A percentile compares a stretch with the other conserved stretches of the same genome.
Evolutionary conservation across 2,329 filamentous ascomycete genomes (phyloP).

Genomic region (Leptographium galeiforme): DNA sequence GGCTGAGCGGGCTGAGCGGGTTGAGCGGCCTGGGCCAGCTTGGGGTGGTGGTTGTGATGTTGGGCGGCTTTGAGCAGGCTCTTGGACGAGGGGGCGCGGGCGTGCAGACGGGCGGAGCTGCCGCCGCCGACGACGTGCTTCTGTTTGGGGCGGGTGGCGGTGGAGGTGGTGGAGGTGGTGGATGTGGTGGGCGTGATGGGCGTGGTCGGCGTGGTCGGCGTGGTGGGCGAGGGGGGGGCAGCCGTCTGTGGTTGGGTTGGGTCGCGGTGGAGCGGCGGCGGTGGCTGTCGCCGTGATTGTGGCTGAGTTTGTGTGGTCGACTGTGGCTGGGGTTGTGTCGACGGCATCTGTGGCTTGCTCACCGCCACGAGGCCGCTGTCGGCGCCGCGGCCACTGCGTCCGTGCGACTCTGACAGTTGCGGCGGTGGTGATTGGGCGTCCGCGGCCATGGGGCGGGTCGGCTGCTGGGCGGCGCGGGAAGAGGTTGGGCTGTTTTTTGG

Average conservation of each 20-base stretch:
- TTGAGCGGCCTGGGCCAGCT: conserved; percentile 10
- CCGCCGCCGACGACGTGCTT: conserved; percentile 31
- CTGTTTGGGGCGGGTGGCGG: conserved; percentile 21
- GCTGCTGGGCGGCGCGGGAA: neutral
- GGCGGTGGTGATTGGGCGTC: too few relatives aligned
- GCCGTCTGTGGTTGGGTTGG: neutral
- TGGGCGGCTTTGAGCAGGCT: conserved; percentile 27
- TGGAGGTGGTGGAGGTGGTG: conserved; percentile 16
- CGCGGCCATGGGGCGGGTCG: too few relatives aligned
- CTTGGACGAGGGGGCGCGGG: conserved; percentile 39
- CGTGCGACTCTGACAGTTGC: too few relatives aligned
- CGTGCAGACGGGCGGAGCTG: conserved; percentile 30
- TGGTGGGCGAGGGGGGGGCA: neutral
- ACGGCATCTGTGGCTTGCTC: neutral
- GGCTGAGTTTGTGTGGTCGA: too few relatives aligned
- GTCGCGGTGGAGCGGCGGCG: neutral
- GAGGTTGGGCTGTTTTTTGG: too few relatives aligned
- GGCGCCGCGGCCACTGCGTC: too few relatives aligned
- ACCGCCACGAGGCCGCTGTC: too few relatives aligned
- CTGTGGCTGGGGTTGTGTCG: too few relatives aligned
- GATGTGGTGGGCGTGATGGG: neutral
- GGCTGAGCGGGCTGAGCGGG: conserved; percentile 11
- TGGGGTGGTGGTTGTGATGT: conserved; percentile 6
- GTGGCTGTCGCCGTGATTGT: neutral
- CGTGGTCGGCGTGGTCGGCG: neutral